A percentile compares a stretch with the other conserved stretches of the same genome.
These are phyloP conservation scores for Comarum palustre DNA, from an alignment of 306 rosid genomes.

Conservation along the genomic window DNA sequence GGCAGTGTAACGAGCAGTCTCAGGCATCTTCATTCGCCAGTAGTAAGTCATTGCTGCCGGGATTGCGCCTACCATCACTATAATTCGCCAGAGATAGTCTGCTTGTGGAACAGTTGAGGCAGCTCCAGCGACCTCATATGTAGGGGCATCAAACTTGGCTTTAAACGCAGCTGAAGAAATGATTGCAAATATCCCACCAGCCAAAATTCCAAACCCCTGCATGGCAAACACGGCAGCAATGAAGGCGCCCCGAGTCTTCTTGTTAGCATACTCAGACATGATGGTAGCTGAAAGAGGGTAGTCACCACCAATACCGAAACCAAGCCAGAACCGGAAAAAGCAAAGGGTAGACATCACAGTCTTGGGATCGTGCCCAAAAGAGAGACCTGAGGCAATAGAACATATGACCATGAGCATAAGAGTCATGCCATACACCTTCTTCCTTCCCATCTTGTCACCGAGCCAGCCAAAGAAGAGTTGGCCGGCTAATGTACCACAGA, in stretches of 20 bases:
- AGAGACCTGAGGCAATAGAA: slow-evolving; percentile 68
- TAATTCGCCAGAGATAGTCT: slow-evolving; percentile 63
- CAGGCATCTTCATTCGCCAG: slow-evolving; percentile 71
- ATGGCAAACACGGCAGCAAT: slow-evolving; percentile 79
- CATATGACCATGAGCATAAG: slow-evolving; percentile 61
- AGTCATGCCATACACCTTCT: slow-evolving; percentile 69
- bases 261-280: slow-evolving; percentile 73
- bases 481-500: slow-evolving; percentile 61
- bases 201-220: slow-evolving; percentile 80
- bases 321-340: slow-evolving; percentile 78
- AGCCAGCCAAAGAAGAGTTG: slow-evolving; percentile 89
- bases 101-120: slow-evolving; percentile 61
- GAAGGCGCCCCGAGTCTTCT: slow-evolving; percentile 75
- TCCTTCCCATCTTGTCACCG: slow-evolving; percentile 71
- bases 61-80: slow-evolving; percentile 65
- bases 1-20: slow-evolving; percentile 75
- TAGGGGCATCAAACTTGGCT: slow-evolving; percentile 35
- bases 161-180: slow-evolving; percentile 38
- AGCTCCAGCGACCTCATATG: slow-evolving; percentile 38
- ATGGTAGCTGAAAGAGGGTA: slow-evolving; percentile 83
- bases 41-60: slow-evolving; percentile 67
- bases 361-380: slow-evolving; percentile 49
- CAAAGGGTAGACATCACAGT: slow-evolving; percentile 67
- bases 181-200: slow-evolving; percentile 61
- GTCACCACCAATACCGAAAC: slow-evolving; percentile 79